Evolutionary conservation across 1,139 yeast genomes (phyloP).

Genomic region (Candida pseudoviswanathii): DNA sequence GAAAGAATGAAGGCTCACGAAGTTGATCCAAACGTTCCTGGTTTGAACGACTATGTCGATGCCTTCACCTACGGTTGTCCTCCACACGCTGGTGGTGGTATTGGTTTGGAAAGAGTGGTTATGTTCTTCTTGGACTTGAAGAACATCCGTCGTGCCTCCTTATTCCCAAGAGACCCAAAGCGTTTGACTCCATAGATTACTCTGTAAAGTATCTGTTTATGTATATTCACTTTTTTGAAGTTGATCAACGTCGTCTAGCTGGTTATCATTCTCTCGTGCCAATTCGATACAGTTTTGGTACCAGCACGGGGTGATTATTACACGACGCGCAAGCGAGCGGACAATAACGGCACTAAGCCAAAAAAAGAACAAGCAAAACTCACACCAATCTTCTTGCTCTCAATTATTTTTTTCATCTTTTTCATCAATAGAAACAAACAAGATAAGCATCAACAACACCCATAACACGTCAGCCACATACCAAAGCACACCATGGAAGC

Average conservation of each 20-base stretch:
- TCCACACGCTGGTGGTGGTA: constrained; percentile 99
- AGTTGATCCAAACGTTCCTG: constrained; percentile 77
- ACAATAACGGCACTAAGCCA: neutral
- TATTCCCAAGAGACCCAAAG: constrained; percentile 98
- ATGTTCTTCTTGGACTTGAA: constrained; percentile 97
- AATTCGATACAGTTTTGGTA: no score
- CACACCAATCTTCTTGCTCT: neutral
- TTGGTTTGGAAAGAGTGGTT: constrained; percentile 96
- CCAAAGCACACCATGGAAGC: constrained; percentile 30
- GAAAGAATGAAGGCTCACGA: constrained; percentile 84
- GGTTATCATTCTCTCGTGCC: neutral
- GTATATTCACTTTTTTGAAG: neutral
- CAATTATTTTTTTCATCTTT: neutral
- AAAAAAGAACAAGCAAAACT: neutral
- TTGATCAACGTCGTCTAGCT: neutral
- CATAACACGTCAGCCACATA: neutral
- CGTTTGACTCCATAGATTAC: constrained; percentile 75
- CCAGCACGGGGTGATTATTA: no score
- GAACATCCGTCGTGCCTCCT: constrained; percentile 94
- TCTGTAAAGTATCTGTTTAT: neutral
- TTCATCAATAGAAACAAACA: neutral
- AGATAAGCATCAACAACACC: neutral
- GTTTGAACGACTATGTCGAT: constrained; percentile 86
- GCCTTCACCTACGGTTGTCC: constrained; percentile 95
- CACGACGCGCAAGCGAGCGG: neutral